Percentiles rank a stretch among this genome's conserved stretches.
Conservation (phyloP, 2,329 filamentous ascomycete species). For the Exophiala oligosperma region DNA sequence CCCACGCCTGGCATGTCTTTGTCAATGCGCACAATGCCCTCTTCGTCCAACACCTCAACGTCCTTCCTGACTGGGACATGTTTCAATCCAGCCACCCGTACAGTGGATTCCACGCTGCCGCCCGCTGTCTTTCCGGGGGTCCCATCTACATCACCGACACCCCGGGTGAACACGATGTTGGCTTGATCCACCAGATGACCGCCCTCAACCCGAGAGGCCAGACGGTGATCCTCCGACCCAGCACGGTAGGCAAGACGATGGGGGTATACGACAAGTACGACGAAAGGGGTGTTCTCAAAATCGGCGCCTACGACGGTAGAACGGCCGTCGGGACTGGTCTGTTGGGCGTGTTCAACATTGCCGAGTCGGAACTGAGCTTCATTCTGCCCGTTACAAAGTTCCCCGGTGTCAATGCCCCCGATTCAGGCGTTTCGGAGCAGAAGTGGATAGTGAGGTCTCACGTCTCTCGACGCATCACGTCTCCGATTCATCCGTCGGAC, state of each 20-base stretch:
- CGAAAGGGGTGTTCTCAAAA: conserved; percentile 70
- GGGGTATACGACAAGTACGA: conserved; percentile 75
- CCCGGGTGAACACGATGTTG: conserved; percentile 75
- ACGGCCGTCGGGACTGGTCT: conserved; percentile 71
- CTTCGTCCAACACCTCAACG: conserved; percentile 79
- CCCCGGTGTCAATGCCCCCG: conserved; percentile 53
- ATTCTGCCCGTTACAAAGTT: conserved; percentile 71
- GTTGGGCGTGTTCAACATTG: conserved; percentile 82
- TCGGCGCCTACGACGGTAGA: conserved; percentile 74
- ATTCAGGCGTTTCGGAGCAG: conserved; percentile 36
- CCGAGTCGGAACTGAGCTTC: conserved; percentile 61
- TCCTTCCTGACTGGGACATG: conserved; percentile 82
- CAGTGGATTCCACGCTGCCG: conserved; percentile 83
- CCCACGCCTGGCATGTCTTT: conserved; percentile 94
- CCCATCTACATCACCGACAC: conserved; percentile 93
- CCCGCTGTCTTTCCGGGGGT: conserved; percentile 83
- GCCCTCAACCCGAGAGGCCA: conserved; percentile 69
- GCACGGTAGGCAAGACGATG: conserved; percentile 69
- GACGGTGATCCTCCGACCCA: conserved; percentile 79
- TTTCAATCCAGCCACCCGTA: conserved; percentile 69
- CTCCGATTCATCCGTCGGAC: conserved; percentile 47
- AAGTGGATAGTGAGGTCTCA: conserved; percentile 75
- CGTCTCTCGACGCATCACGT: conserved; percentile 62
- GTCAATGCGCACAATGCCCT: conserved; percentile 87
- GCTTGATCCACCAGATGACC: conserved; percentile 77